phyloP scores from a whole-genome alignment of 345 rosid species.

The Stellera chamaejasme region DNA sequence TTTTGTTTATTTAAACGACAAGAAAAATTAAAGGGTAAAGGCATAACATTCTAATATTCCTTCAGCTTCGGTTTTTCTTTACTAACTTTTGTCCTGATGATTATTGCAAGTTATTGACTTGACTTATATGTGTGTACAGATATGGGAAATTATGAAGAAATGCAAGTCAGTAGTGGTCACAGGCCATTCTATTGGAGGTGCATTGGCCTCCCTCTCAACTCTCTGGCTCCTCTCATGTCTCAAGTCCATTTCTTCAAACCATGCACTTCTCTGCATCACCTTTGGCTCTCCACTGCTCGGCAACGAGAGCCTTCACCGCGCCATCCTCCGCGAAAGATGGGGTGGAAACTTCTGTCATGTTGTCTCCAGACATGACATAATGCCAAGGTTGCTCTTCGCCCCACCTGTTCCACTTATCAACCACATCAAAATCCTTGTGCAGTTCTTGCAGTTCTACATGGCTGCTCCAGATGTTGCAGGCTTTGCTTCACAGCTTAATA shows the following conservation, averaged over 20 bases:
- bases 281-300: conserved; percentile 80
- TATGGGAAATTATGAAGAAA: conserved; percentile 18
- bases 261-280: conserved; percentile 54
- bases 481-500: conserved; percentile 10
- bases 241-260: conserved; percentile 15
- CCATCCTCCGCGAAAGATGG: conserved; percentile 50
- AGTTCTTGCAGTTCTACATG: conserved; percentile 26
- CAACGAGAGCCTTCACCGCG: conserved; percentile 48
- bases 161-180: conserved; percentile 52
- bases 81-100: too few species aligned
- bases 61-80: too few species aligned
- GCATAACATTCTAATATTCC: too few species aligned
- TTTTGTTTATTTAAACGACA: too few species aligned
- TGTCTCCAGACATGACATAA: conserved; percentile 41
- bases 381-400: conserved; percentile 45
- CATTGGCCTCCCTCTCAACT: conserved; percentile 61
- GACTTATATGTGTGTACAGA: conserved; percentile 21
- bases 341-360: conserved; percentile 67
- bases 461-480: conserved; percentile 7
- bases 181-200: conserved; percentile 83
- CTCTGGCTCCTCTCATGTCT: conserved; percentile 65
- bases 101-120: too few species aligned
- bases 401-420: conserved; percentile 15
- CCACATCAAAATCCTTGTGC: conserved; percentile 13
- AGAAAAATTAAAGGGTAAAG: too few species aligned